Percentiles rank a stretch among this genome's conserved stretches.
Conservation (phyloP, 176 grass and related monocot genomes). For the Bonia amplexicaulis region DNA sequence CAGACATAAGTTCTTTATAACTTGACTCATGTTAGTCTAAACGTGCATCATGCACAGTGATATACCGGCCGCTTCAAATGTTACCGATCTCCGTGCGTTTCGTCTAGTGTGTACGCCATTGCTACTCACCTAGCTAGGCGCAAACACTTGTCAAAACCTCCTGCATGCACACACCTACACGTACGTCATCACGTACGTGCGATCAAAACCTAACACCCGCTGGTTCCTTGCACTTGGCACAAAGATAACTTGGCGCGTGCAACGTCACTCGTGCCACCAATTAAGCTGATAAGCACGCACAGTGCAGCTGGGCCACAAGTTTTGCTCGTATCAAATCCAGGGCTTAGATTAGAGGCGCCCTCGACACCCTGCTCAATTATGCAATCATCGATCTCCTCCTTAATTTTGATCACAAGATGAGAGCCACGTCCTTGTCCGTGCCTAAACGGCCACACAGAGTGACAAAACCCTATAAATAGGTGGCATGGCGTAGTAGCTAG, state of each 20-base stretch:
- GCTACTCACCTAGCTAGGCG: too few relatives aligned
- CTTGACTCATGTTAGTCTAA: too few relatives aligned
- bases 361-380: background rate
- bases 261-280: conserved; percentile 10
- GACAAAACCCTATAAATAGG: conserved; percentile 36
- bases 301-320: background rate
- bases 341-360: background rate
- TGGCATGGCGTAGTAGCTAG: background rate
- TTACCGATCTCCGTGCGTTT: too few relatives aligned
- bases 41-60: too few relatives aligned
- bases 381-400: conserved; percentile 31
- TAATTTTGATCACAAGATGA: conserved; percentile 23
- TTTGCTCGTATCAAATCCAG: conserved; percentile 35
- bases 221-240: background rate
- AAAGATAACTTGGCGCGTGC: background rate
- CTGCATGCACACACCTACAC: too few relatives aligned
- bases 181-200: conserved; percentile 35
- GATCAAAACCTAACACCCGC: conserved; percentile 9
- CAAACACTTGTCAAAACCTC: too few relatives aligned
- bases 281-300: conserved; percentile 26
- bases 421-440: background rate
- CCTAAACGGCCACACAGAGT: background rate
- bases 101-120: too few relatives aligned
- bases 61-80: too few relatives aligned
- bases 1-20: too few relatives aligned